These are phyloP conservation scores for Kockovaella imperatae DNA, from an alignment of 768 basidiomycete species.

Conservation along the genomic window DNA sequence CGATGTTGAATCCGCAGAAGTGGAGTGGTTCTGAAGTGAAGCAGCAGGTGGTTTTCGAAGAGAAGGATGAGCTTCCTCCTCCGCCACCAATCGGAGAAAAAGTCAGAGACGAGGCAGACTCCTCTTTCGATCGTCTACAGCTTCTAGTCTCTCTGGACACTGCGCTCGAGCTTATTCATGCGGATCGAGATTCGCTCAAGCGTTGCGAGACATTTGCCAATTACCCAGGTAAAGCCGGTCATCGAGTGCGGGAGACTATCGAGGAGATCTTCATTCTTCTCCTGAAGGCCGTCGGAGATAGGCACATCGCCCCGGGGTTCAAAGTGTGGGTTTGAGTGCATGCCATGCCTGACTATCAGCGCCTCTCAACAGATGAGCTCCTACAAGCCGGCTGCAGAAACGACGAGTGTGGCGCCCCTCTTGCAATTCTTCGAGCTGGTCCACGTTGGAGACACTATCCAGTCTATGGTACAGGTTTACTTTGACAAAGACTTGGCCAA, in stretches of 20 bases:
- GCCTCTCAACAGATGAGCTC: constrained; percentile 80
- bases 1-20: constrained; percentile 81
- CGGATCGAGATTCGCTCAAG: constrained; percentile 82
- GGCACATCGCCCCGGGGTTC: constrained; percentile 77
- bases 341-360: constrained; percentile 45
- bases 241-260: constrained; percentile 80
- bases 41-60: constrained; percentile 1
- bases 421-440: constrained; percentile 96
- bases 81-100: background rate
- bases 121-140: constrained; percentile 58
- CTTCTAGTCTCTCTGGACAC: constrained; percentile 84
- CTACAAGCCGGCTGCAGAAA: constrained; percentile 82
- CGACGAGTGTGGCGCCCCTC: constrained; percentile 78
- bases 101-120: background rate
- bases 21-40: constrained; percentile 54
- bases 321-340: constrained; percentile 54
- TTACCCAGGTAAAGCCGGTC: constrained; percentile 81
- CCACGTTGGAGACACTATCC: constrained; percentile 93
- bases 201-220: constrained; percentile 80
- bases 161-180: constrained; percentile 84
- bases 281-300: constrained; percentile 64
- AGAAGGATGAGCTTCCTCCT: constrained; percentile 1
- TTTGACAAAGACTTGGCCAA: constrained; percentile 89
- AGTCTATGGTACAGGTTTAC: constrained; percentile 95
- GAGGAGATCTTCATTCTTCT: constrained; percentile 88